These are phyloP conservation scores for Tricharina praecox DNA, from an alignment of 495 filamentous ascomycete species.

Conservation along the genomic window DNA sequence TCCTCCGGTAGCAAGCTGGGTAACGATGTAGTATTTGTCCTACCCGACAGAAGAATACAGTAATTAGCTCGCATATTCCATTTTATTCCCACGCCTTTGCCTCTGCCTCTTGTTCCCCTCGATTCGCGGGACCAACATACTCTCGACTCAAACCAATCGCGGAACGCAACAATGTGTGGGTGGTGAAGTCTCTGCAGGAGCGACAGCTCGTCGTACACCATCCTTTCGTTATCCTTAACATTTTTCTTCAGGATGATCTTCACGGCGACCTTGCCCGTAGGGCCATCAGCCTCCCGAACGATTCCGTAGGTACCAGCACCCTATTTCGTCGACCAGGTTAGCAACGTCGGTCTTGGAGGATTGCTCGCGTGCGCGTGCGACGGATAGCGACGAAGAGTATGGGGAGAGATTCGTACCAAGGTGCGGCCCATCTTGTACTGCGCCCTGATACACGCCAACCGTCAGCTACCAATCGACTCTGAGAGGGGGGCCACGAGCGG, in stretches of 20 bases:
- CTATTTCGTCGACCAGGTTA: conserved; percentile 9
- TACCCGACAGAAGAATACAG: conserved; percentile 31
- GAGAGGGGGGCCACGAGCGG: conserved; percentile 3
- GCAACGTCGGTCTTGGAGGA: not conserved
- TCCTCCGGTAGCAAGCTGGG: conserved; percentile 86
- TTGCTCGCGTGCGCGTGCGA: not conserved
- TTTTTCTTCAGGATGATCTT: conserved; percentile 99
- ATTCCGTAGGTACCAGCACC: conserved; percentile 98
- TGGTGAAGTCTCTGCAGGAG: conserved; percentile 82
- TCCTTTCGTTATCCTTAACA: conserved; percentile 91
- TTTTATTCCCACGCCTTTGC: too few species aligned
- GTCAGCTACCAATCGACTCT: conserved; percentile 2
- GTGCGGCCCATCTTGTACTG: conserved; percentile 85
- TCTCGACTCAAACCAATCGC: conserved; percentile 98
- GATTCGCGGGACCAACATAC: conserved; percentile 28
- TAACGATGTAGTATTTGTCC: conserved; percentile 99
- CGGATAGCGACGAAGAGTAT: not conserved
- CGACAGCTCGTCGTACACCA: conserved; percentile 94
- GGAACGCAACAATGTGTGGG: conserved; percentile 91
- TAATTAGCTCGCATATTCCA: too few species aligned
- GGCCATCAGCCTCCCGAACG: conserved; percentile 78
- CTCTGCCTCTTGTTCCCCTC: too few species aligned
- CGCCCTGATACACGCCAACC: conserved; percentile 35
- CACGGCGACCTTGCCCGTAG: conserved; percentile 75
- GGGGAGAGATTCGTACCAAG: conserved; percentile 29